phyloP scores from a whole-genome alignment of 345 rosid species.

The Linum lewisii region DNA sequence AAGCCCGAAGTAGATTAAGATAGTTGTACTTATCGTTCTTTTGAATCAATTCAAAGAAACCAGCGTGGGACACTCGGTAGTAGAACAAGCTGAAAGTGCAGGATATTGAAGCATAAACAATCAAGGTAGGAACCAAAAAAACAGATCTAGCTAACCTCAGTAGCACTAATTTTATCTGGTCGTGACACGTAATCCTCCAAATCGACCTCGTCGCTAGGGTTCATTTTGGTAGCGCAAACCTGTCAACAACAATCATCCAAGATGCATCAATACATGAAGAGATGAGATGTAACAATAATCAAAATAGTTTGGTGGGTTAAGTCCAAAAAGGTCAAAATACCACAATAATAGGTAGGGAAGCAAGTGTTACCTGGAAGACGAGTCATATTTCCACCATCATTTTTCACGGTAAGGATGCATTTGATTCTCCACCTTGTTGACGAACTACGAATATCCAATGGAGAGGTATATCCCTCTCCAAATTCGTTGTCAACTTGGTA shows the following conservation, averaged over 20 bases:
- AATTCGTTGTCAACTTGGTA: too few species aligned
- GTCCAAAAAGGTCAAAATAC: background rate
- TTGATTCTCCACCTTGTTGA: too few species aligned
- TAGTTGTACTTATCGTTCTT: background rate
- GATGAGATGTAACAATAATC: background rate
- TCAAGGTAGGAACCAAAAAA: background rate
- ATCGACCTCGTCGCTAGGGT: constrained; percentile 92
- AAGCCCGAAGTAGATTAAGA: background rate
- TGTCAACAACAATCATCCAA: constrained; percentile 17
- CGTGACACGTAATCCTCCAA: constrained; percentile 98
- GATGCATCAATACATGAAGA: background rate
- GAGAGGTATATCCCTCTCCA: too few species aligned
- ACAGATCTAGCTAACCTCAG: constrained; percentile 61
- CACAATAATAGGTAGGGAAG: background rate
- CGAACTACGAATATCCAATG: too few species aligned
- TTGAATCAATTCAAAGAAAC: background rate
- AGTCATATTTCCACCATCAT: too few species aligned
- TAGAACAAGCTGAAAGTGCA: background rate
- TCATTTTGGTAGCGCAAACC: constrained; percentile 99
- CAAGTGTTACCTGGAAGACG: constrained; percentile 68
- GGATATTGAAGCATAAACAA: background rate
- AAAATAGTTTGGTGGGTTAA: background rate
- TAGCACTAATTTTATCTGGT: constrained; percentile 99
- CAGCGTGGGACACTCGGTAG: background rate
- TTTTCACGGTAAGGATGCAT: too few species aligned